A percentile compares a stretch with the other conserved stretches of the same genome.
Evolutionary conservation across 495 filamentous ascomycete genomes (phyloP).

Genomic region (Aspergillus mulundensis): DNA sequence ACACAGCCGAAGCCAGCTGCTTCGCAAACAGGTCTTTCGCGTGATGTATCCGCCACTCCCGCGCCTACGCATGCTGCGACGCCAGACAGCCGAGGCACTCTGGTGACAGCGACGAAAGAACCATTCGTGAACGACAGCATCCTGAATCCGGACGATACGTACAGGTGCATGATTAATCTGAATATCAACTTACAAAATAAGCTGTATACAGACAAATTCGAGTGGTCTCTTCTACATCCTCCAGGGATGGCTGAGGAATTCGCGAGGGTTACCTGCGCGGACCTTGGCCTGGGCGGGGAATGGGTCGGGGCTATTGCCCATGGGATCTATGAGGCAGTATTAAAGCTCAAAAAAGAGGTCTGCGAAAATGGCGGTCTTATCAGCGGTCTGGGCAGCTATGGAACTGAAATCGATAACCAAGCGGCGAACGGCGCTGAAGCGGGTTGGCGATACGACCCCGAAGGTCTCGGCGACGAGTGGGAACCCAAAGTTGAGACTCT

Average conservation of each 20-base stretch:
- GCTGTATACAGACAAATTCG: slow-evolving; percentile 95
- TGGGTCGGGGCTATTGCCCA: slow-evolving; percentile 94
- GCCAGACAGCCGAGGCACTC: slow-evolving; percentile 39
- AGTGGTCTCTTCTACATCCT: slow-evolving; percentile 94
- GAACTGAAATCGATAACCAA: slow-evolving; percentile 83
- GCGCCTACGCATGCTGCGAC: slow-evolving; percentile 45
- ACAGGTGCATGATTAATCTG: slow-evolving; percentile 83
- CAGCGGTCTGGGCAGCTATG: slow-evolving; percentile 63
- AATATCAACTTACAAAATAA: slow-evolving; percentile 90
- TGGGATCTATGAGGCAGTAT: slow-evolving; percentile 92
- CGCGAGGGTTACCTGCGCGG: slow-evolving; percentile 85
- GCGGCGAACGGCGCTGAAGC: slow-evolving; percentile 72
- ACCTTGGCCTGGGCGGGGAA: slow-evolving; percentile 83
- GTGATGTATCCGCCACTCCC: slow-evolving; percentile 52
- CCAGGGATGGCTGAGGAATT: slow-evolving; percentile 89
- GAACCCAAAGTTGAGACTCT: slow-evolving; percentile 87
- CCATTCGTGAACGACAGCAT: slow-evolving; percentile 50
- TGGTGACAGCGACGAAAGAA: slow-evolving; percentile 39
- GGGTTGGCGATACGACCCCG: slow-evolving; percentile 92
- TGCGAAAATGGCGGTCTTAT: slow-evolving; percentile 83
- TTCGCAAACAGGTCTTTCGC: slow-evolving; percentile 35
- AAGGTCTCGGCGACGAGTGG: slow-evolving; percentile 87
- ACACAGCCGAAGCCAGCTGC: slow-evolving; percentile 39
- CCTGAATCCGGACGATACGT: slow-evolving; percentile 82
- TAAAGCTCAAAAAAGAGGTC: slow-evolving; percentile 92